A percentile compares a stretch with the other conserved stretches of the same genome.
These are phyloP conservation scores for Nicotiana noctiflora DNA, from an alignment of 257 asterid genomes.

Conservation along the genomic window DNA sequence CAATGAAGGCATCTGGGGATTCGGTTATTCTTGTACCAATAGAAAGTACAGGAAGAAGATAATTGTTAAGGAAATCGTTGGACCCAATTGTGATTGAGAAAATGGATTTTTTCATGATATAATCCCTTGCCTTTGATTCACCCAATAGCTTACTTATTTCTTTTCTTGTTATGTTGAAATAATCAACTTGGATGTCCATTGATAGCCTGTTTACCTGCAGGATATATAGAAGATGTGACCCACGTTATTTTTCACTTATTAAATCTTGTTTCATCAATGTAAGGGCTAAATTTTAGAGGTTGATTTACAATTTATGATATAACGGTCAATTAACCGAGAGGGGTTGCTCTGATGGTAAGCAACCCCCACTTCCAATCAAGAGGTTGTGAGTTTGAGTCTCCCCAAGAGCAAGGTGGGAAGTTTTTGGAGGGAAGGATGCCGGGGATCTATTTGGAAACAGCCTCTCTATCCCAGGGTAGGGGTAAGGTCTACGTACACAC, in stretches of 20 bases:
- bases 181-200: constrained; percentile 84
- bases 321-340: no score
- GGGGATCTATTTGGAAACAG: no score
- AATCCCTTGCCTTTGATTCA: constrained; percentile 60
- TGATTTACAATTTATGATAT: no score
- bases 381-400: no score
- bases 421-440: no score
- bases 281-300: background rate
- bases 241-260: background rate
- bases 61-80: constrained; percentile 86
- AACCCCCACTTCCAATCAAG: no score
- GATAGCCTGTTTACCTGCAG: constrained; percentile 84
- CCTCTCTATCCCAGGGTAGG: no score
- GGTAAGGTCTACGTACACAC: no score
- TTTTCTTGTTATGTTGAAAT: constrained; percentile 81
- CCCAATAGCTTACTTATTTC: constrained; percentile 56
- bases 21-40: constrained; percentile 60
- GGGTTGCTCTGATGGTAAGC: no score
- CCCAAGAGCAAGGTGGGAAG: no score
- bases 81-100: constrained; percentile 83
- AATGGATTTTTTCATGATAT: constrained; percentile 46
- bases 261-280: no score
- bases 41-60: constrained; percentile 71
- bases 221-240: background rate
- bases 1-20: constrained; percentile 61